Percentiles rank a stretch among this genome's conserved stretches.
These are phyloP conservation scores for Rickenella mellea DNA, from an alignment of 768 basidiomycete genomes.

Conservation along the genomic window DNA sequence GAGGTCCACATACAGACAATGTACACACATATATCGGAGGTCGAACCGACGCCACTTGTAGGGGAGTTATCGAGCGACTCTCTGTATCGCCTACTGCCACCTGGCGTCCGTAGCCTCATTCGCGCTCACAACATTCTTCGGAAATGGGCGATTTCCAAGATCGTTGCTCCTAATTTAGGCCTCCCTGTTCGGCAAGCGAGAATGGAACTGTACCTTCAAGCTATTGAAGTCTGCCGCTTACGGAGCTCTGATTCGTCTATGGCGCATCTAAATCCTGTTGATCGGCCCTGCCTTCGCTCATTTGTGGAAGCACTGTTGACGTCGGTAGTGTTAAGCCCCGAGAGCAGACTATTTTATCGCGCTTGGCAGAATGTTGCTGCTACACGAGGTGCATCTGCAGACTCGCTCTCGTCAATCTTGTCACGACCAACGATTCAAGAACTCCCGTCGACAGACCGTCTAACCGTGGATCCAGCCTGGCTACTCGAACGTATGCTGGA, in stretches of 20 bases:
- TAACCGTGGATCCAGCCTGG: constrained; percentile 77
- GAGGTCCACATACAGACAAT: constrained; percentile 72
- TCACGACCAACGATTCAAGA: constrained; percentile 37
- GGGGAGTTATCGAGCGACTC: constrained; percentile 62
- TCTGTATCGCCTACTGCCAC: constrained; percentile 66
- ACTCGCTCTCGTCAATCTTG: constrained; percentile 50
- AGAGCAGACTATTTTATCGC: constrained; percentile 69
- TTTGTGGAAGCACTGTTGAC: constrained; percentile 72
- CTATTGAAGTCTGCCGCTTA: constrained; percentile 64
- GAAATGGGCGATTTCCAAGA: constrained; percentile 68
- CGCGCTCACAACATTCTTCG: constrained; percentile 68
- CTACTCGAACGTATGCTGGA: constrained; percentile 75
- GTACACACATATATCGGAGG: constrained; percentile 61
- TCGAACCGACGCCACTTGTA: constrained; percentile 64
- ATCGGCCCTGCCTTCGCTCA: constrained; percentile 61
- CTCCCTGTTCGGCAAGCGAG: constrained; percentile 55
- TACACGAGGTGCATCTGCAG: constrained; percentile 51
- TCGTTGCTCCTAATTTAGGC: constrained; percentile 57
- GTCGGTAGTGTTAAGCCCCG: constrained; percentile 69
- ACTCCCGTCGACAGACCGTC: constrained; percentile 34
- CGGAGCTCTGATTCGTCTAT: constrained; percentile 38
- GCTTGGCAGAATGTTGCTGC: constrained; percentile 69
- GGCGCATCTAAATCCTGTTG: constrained; percentile 28
- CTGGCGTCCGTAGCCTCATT: constrained; percentile 66
- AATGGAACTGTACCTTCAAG: constrained; percentile 63